Evolutionary conservation across 345 rosid genomes (phyloP).

Genomic region (Brassica nigra): DNA sequence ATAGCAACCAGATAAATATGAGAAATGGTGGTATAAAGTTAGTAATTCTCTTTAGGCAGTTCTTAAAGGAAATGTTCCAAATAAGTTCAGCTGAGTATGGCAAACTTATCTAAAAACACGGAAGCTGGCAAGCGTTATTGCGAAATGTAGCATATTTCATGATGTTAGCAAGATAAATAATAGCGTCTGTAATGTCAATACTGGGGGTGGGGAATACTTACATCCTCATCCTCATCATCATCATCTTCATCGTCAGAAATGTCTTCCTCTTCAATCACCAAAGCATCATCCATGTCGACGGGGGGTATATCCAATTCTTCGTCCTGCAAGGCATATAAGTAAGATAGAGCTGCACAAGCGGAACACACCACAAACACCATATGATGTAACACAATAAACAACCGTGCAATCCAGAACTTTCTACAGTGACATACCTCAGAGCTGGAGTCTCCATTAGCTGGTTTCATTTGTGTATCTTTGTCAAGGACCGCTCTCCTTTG

Average conservation of each 20-base stretch:
- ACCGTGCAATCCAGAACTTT: constrained; percentile 5
- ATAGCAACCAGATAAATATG: neutral
- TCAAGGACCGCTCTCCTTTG: constrained; percentile 84
- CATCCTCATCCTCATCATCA: constrained; percentile 68
- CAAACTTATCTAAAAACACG: neutral
- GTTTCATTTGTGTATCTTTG: constrained; percentile 75
- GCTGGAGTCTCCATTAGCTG: constrained; percentile 70
- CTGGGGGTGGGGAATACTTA: constrained; percentile 46
- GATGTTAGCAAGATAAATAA: constrained; percentile 10
- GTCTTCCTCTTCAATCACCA: constrained; percentile 98
- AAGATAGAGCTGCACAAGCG: neutral
- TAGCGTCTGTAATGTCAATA: neutral
- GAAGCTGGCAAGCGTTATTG: constrained; percentile 4
- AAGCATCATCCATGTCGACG: constrained; percentile 88
- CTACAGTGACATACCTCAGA: constrained; percentile 74
- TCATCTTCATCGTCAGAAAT: constrained; percentile 91
- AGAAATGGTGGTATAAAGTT: neutral
- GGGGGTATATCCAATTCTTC: constrained; percentile 91
- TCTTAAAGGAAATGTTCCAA: neutral
- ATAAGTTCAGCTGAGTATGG: neutral
- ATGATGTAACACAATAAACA: constrained; percentile 17
- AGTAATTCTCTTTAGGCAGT: neutral
- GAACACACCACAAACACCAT: constrained; percentile 27
- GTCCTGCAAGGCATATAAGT: constrained; percentile 58
- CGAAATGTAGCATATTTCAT: constrained; percentile 9